A percentile compares a stretch with the other conserved stretches of the same genome.
Evolutionary conservation across 441 rosid species (phyloP).

Genomic region (Capsella rubella): DNA sequence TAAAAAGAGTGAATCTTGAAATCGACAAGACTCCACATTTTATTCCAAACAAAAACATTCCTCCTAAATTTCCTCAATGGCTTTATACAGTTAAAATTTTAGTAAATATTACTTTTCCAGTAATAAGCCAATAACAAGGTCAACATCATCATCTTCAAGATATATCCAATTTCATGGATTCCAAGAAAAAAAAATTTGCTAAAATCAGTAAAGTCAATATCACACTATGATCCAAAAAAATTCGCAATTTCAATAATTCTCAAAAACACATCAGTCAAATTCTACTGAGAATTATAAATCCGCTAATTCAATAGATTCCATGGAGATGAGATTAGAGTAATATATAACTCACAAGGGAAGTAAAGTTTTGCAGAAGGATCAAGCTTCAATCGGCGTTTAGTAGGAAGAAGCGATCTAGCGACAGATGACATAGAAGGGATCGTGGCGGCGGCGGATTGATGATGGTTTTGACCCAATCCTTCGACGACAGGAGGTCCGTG

Average conservation of each 20-base stretch:
- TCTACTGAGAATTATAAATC: no score
- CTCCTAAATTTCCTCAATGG: not conserved
- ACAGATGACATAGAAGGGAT: slow-evolving; percentile 63
- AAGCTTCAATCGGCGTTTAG: slow-evolving; percentile 81
- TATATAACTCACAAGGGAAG: slow-evolving; percentile 71
- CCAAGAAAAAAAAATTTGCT: not conserved
- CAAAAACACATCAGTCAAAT: no score
- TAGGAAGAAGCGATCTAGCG: slow-evolving; percentile 74
- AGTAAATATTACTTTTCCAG: not conserved
- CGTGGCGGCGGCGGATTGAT: slow-evolving; percentile 35
- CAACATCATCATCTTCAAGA: slow-evolving; percentile 25
- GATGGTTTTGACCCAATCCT: slow-evolving; percentile 58
- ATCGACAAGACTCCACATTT: slow-evolving; percentile 24
- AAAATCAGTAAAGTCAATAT: slow-evolving; percentile 13
- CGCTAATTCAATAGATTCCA: not conserved
- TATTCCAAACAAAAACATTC: not conserved
- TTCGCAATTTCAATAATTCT: no score
- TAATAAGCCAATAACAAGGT: slow-evolving; percentile 12
- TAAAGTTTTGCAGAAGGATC: slow-evolving; percentile 85
- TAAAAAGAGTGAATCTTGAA: slow-evolving; percentile 16
- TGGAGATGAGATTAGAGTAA: not conserved
- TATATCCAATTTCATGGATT: slow-evolving; percentile 14
- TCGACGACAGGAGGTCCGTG: slow-evolving; percentile 49
- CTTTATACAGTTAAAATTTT: not conserved
- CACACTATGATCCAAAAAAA: slow-evolving; percentile 15